phyloP scores from a whole-genome alignment of 2,329 filamentous ascomycete genomes.

The Colletotrichum camelliae region DNA sequence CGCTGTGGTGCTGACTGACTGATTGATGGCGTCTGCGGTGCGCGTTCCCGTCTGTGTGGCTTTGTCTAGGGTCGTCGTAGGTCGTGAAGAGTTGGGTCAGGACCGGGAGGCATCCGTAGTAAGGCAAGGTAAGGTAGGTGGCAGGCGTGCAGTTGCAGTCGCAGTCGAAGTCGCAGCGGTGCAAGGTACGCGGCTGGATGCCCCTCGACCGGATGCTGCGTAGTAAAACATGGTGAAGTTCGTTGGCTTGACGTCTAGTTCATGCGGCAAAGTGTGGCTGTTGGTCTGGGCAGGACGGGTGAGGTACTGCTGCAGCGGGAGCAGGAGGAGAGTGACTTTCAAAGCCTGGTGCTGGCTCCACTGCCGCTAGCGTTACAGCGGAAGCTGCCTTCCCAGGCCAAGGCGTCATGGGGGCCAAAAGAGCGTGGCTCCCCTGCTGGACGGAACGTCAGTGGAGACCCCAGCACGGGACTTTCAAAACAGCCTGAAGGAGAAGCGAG shows the following conservation, averaged over 20 bases:
- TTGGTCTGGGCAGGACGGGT: neutral
- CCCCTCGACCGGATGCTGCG: constrained; percentile 13
- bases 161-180: neutral
- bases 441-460: constrained; percentile 2
- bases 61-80: neutral
- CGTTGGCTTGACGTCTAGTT: constrained; percentile 11
- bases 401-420: neutral
- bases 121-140: neutral
- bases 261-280: constrained; percentile 13
- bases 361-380: constrained; percentile 6
- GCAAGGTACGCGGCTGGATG: neutral
- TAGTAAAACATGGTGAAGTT: constrained; percentile 17
- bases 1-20: neutral
- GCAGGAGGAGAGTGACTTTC: neutral
- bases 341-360: neutral
- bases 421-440: neutral
- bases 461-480: constrained; percentile 31
- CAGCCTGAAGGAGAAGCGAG: constrained; percentile 43
- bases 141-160: neutral
- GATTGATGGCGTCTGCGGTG: neutral
- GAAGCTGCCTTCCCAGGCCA: neutral
- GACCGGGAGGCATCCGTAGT: neutral
- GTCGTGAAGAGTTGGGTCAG: neutral
- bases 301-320: neutral
- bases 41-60: neutral